Conservation (phyloP, 2,329 filamentous ascomycete genomes). For the Curvularia spicifera region DNA sequence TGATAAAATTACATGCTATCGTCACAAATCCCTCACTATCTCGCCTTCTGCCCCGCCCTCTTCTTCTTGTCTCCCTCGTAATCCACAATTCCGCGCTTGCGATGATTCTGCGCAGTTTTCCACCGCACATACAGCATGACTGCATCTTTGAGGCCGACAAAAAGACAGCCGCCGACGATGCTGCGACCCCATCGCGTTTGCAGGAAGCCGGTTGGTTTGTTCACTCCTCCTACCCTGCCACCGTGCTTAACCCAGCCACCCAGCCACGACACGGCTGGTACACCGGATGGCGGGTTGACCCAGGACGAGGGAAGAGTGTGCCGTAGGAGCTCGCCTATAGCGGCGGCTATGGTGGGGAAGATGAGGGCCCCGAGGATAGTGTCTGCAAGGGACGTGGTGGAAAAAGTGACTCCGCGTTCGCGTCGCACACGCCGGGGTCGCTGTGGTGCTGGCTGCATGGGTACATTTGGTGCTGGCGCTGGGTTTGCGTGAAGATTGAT, state of each 20-base stretch:
- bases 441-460: slow-evolving; percentile 26
- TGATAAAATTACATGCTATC: too few relatives aligned
- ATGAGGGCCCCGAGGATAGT: slow-evolving; percentile 73
- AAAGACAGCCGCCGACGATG: slow-evolving; percentile 85
- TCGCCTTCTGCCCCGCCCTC: not conserved
- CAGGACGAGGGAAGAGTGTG: slow-evolving; percentile 71
- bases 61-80: slow-evolving; percentile 24
- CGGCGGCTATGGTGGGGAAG: slow-evolving; percentile 80
- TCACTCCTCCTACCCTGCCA: slow-evolving; percentile 16
- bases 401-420: slow-evolving; percentile 59
- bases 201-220: slow-evolving; percentile 68
- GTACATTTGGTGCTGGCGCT: slow-evolving; percentile 41
- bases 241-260: slow-evolving; percentile 28
- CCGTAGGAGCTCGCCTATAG: slow-evolving; percentile 77
- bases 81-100: slow-evolving; percentile 54
- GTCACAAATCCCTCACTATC: not conserved
- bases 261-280: slow-evolving; percentile 27
- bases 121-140: slow-evolving; percentile 65
- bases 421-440: slow-evolving; percentile 43
- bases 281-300: slow-evolving; percentile 56
- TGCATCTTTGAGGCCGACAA: slow-evolving; percentile 80
- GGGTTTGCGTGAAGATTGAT: slow-evolving; percentile 26
- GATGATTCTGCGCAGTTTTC: slow-evolving; percentile 58
- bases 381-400: slow-evolving; percentile 63
- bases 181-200: slow-evolving; percentile 89